Evolutionary conservation across 1,284 basidiomycete genomes (phyloP).

Genomic region (Naganishia cerealis): DNA sequence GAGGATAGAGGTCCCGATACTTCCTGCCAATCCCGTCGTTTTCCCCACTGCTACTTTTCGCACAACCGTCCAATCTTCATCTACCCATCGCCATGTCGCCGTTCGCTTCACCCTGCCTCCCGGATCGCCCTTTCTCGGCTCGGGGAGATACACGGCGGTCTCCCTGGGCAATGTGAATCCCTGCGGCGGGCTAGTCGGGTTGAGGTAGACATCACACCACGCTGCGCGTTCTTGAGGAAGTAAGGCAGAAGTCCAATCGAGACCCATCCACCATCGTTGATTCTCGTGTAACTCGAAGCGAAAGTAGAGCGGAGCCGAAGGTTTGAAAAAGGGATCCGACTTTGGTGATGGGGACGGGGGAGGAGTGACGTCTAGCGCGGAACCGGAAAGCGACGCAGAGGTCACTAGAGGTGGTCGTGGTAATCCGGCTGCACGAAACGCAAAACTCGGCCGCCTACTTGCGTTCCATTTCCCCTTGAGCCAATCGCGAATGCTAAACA

Average conservation of each 20-base stretch:
- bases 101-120: slow-evolving; percentile 62
- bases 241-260: slow-evolving; percentile 86
- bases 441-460: slow-evolving; percentile 46
- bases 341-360: slow-evolving; percentile 10
- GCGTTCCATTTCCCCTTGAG: slow-evolving; percentile 50
- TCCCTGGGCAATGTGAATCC: slow-evolving; percentile 48
- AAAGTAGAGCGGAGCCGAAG: slow-evolving; percentile 62
- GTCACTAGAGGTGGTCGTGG: slow-evolving; percentile 31
- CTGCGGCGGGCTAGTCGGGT: slow-evolving; percentile 57
- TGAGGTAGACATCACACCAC: slow-evolving; percentile 65
- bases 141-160: slow-evolving; percentile 40
- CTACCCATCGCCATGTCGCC: slow-evolving; percentile 81
- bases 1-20: background rate
- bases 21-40: background rate
- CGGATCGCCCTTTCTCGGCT: slow-evolving; percentile 46
- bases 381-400: slow-evolving; percentile 31
- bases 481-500: slow-evolving; percentile 47
- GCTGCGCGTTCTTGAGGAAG: slow-evolving; percentile 85
- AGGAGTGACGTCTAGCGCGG: slow-evolving; percentile 36
- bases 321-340: slow-evolving; percentile 1
- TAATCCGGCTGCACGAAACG: slow-evolving; percentile 40
- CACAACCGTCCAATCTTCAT: slow-evolving; percentile 79
- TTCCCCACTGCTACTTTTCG: slow-evolving; percentile 33
- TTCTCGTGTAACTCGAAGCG: slow-evolving; percentile 88
- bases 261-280: slow-evolving; percentile 76